Evolutionary conservation across 208 protist species (phyloP), one percentile per base, ranked within the genome.

Genomic region (Leishmania tarentolae): DNA sequence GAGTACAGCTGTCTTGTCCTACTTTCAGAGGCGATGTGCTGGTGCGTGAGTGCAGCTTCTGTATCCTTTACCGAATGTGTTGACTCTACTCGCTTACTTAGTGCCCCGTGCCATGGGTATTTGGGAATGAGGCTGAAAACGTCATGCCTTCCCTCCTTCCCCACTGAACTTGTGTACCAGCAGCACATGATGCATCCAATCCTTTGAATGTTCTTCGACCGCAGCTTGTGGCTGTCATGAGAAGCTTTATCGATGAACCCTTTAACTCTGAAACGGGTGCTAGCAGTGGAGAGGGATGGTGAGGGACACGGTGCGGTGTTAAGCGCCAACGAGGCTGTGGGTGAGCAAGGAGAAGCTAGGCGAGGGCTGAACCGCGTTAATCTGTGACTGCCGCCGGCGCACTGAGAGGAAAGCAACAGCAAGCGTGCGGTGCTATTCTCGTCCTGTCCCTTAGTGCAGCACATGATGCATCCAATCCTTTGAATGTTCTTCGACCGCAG

Each of bases 131-230:
- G 8, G 7, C 19, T 0, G 53, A 24, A 24, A 2, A 37, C 3
- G 65, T 9, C 4, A 6, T 70, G 35, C 31, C 15, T 47, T 7
- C 3, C 65, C 17, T 21, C 63, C 63, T 9, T 31, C 35, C 5
- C 15, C 8, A 17, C 31, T 15, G 3, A 69, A 21, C 66, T 15
- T 46, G 66, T 19, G 37, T 40, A n/a, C 66, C 37, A 13, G 19
- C 37, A 5, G 28, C 17, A 37, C n/a, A 47, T 68, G 75, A 79
- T 80, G 76, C 75, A 65, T 24, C 40, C 37, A 47, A 44, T 70
- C 72, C 76, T 84, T 79, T 79, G 75, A 84, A 84, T 84, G 76
- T 80, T 80, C 76, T 40, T 84, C 81, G 75, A 84, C 42, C 47
- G 21, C 52, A 4, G 72, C 31, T n/a, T 15, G 1, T 21, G 35